These are phyloP conservation scores for Colletotrichum theobromicola DNA, from an alignment of 2,329 filamentous ascomycete species.

Conservation along the genomic window DNA sequence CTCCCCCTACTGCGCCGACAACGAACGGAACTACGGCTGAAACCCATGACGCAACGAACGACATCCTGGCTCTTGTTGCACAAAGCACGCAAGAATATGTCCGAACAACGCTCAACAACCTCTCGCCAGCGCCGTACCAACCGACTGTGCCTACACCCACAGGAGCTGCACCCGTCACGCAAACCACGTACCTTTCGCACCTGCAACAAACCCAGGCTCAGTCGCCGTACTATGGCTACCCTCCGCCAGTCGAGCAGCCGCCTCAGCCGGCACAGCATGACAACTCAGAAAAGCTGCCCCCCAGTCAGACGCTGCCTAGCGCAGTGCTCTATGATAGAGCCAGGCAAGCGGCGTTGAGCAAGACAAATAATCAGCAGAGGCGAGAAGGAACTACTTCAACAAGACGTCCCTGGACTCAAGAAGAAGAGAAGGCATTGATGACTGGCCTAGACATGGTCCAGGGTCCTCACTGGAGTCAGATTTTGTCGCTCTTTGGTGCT, in stretches of 20 bases:
- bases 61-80: slow-evolving; percentile 47
- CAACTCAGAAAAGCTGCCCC: slow-evolving; percentile 49
- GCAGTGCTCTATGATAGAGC: slow-evolving; percentile 63
- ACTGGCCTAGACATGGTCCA: slow-evolving; percentile 86
- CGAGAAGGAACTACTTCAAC: slow-evolving; percentile 65
- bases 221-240: slow-evolving; percentile 25
- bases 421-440: slow-evolving; percentile 91
- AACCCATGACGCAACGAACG: slow-evolving; percentile 43
- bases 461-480: slow-evolving; percentile 93
- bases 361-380: slow-evolving; percentile 59
- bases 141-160: slow-evolving; percentile 40
- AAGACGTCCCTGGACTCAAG: slow-evolving; percentile 83
- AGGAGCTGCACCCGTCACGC: slow-evolving; percentile 38
- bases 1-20: slow-evolving; percentile 8
- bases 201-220: slow-evolving; percentile 38
- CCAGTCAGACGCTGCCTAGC: slow-evolving; percentile 61
- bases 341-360: slow-evolving; percentile 62
- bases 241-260: slow-evolving; percentile 14
- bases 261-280: slow-evolving; percentile 32
- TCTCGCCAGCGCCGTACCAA: slow-evolving; percentile 48
- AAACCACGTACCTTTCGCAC: slow-evolving; percentile 40
- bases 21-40: slow-evolving; percentile 27
- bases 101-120: slow-evolving; percentile 45
- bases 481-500: slow-evolving; percentile 81
- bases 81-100: slow-evolving; percentile 52